phyloP scores from a whole-genome alignment of 306 rosid species.

The Glycine tomentella region DNA sequence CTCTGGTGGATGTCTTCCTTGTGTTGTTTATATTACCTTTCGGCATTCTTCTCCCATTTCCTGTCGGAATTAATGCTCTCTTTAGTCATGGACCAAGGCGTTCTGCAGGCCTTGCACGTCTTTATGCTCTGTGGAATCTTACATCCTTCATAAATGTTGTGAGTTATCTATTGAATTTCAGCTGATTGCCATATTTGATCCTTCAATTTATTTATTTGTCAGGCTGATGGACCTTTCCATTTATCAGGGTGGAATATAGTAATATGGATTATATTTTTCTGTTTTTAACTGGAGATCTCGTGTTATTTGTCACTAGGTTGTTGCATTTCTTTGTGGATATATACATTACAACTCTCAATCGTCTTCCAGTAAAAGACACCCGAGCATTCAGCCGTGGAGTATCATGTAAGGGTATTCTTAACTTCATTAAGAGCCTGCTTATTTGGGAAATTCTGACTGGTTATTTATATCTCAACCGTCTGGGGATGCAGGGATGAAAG shows the following conservation, averaged over 20 bases:
- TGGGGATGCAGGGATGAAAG: slow-evolving; percentile 90
- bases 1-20: slow-evolving; percentile 87
- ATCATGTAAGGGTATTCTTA: slow-evolving; percentile 73
- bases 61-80: slow-evolving; percentile 98
- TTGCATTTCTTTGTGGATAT: slow-evolving; percentile 94
- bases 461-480: slow-evolving; percentile 19
- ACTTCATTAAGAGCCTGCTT: background rate
- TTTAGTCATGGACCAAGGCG: slow-evolving; percentile 99
- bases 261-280: background rate
- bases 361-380: slow-evolving; percentile 63
- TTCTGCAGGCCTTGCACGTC: slow-evolving; percentile 96
- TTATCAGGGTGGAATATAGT: background rate
- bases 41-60: slow-evolving; percentile 94
- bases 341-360: slow-evolving; percentile 76
- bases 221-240: too few relatives aligned
- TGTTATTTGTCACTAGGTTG: slow-evolving; percentile 64
- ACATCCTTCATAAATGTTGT: slow-evolving; percentile 88
- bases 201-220: background rate
- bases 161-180: slow-evolving; percentile 55
- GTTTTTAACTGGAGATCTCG: slow-evolving; percentile 13
- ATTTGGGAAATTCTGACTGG: slow-evolving; percentile 22
- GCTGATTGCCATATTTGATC: slow-evolving; percentile 23
- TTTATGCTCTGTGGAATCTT: slow-evolving; percentile 93
- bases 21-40: slow-evolving; percentile 92
- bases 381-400: slow-evolving; percentile 85